Evolutionary conservation across 2,329 filamentous ascomycete genomes (phyloP), one percentile per base, ranked within the genome.

Genomic region (Curvularia verruculosa): DNA sequence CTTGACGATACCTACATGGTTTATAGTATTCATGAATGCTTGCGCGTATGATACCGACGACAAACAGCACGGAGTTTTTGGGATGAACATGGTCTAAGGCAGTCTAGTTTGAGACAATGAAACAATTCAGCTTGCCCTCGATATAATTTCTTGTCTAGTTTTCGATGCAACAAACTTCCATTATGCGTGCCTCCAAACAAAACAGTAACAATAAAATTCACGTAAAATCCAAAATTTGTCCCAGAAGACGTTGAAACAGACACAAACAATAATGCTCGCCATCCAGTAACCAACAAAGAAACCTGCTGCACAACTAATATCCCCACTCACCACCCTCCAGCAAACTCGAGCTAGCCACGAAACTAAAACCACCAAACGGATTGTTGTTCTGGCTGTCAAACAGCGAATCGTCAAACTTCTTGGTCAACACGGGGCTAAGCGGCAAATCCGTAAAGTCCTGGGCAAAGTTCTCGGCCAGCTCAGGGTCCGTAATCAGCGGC

Each of bases 391-490:
- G 78, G 26, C 64, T 60, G 31, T 68, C 69, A n/a, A 54, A 60
- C 43, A 68, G 56, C 19, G 61, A 61, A 26, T 70, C 69, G 31
- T 69, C 70, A 47, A 66, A 67, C 36, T 67, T 71, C 63, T 64
- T 70, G 21, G 64, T 70, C 47, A 75, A 73, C 1, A 90, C 82
- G 5, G 92, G 92, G 73, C 90, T 96, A 13, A 98, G 82, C 3
- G 91, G 85, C 61, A 96, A 78, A 53, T 90, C 87, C 0, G 94
- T 99, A 75, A 99, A 99, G 73, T 97, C 92, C n/a, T 83, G 82
- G 0, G 90, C 86, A 78, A 99, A 99, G 79, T 99, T 99, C 84
- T 99, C 96, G 0, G 95, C 95, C 44, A 97, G 83, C 75, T 96
- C 93, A 0, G 95, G 95, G 70, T 99, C 92, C 0, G 95, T 98